Base-by-base conservation (phyloP, 192 early-diverging fungal species). In the Coemansia sp. region DNA sequence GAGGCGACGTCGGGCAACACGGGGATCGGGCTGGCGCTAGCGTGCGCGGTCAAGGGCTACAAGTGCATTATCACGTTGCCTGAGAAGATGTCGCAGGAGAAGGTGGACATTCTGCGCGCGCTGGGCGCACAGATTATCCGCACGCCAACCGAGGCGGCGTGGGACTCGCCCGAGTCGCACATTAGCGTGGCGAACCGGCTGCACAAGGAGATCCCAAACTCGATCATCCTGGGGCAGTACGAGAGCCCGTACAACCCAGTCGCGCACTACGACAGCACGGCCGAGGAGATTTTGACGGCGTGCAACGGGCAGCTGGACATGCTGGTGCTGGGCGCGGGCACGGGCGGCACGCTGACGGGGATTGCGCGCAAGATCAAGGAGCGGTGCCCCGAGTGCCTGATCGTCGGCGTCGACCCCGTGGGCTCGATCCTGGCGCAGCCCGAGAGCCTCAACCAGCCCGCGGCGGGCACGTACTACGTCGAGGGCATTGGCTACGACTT, bases 401-500 rank as follows among this genome's bases (percentile, higher is more conserved):
- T 85, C 75, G 88, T 98, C 39, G 97, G 92, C 58, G 87, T 95
- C 21, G 97, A 99, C 69, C 97, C 95, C 19, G 68, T 87, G 46
- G 93, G 93, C 25, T 98, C 95, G 11, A 93, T 98, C 62, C 80
- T 99, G 44, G 97, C 97, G 19, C 79, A 83, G 36, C 93, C 93
- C 27, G 90, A 91, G 27, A 56, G 70, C 14, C 82, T 96, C 41
- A 96, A 96, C 81, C 59, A 56, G 15, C 63, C 63, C 2, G 77
- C 80, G 34, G 81, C 82, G 14, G 79, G 82, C 44, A 57, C 76
- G 30, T 94, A 97, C 82, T 84, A 91, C 81, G 92, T 98, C 40
- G 97, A 99, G 81, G 97, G 97, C 55, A 97, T 99, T 46, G 95
- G 97, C 31, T 97, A 99, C 69, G 97, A 99, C 78, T 99, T 99